These are phyloP conservation scores for Graphilbum fragrans DNA, from an alignment of 2,329 filamentous ascomycete genomes.

Conservation along the genomic window DNA sequence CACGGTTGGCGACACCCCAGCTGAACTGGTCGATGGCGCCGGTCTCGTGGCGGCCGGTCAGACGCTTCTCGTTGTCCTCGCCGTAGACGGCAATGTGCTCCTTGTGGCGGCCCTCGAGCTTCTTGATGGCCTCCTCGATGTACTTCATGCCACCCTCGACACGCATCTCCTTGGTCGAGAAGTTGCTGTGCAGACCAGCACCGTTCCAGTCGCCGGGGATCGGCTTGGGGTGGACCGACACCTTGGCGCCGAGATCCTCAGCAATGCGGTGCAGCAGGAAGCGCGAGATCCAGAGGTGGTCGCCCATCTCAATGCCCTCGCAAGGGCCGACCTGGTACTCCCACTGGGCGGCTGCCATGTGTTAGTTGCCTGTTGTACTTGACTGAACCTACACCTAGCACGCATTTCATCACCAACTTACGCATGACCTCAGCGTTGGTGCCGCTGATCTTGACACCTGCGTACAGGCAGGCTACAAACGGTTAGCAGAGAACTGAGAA, in stretches of 20 bases:
- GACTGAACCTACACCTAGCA: too few species aligned
- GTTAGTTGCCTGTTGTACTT: neutral
- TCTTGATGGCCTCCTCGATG: slow-evolving; percentile 80
- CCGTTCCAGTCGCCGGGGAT: slow-evolving; percentile 95
- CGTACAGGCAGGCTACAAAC: slow-evolving; percentile 54
- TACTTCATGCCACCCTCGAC: slow-evolving; percentile 86
- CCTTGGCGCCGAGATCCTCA: slow-evolving; percentile 93
- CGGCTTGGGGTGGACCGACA: slow-evolving; percentile 92
- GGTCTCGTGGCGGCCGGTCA: slow-evolving; percentile 91
- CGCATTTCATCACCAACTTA: slow-evolving; percentile 3
- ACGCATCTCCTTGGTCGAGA: slow-evolving; percentile 82
- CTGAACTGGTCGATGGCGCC: slow-evolving; percentile 87
- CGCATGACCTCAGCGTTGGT: slow-evolving; percentile 97
- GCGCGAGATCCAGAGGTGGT: slow-evolving; percentile 89
- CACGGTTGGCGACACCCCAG: slow-evolving; percentile 92
- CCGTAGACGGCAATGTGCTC: slow-evolving; percentile 88
- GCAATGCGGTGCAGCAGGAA: slow-evolving; percentile 70
- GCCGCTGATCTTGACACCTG: slow-evolving; percentile 86
- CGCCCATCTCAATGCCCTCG: slow-evolving; percentile 49
- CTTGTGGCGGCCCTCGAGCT: slow-evolving; percentile 62
- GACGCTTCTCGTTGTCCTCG: slow-evolving; percentile 87
- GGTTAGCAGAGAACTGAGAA: slow-evolving; percentile 1
- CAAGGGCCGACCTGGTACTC: slow-evolving; percentile 15
- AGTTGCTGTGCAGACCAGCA: slow-evolving; percentile 63
- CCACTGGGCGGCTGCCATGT: slow-evolving; percentile 10